A percentile compares a stretch with the other conserved stretches of the same genome.
Evolutionary conservation across 345 rosid genomes (phyloP).

Genomic region (Eucalyptus pauciflora): DNA sequence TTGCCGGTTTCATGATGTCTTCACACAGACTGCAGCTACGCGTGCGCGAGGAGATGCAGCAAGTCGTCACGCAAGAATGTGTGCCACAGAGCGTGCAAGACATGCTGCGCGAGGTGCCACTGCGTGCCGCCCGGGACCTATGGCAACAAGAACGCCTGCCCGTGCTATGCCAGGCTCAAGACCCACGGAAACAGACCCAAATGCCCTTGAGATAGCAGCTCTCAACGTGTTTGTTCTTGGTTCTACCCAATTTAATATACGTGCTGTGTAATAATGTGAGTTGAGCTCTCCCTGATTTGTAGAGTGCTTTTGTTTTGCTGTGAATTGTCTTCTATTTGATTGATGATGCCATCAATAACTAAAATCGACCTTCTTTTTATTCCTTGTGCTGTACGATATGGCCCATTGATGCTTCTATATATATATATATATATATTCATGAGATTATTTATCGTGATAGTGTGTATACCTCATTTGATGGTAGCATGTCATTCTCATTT

Average conservation of each 20-base stretch:
- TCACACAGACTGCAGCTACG: conserved; percentile 16
- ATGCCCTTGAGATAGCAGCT: conserved; percentile 24
- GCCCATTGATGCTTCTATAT: not conserved
- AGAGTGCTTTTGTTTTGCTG: not conserved
- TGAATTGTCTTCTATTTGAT: not conserved
- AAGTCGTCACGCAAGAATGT: conserved; percentile 29
- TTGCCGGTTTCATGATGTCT: not conserved
- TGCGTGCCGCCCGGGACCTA: conserved; percentile 60
- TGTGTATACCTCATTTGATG: not conserved
- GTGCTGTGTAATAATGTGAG: not conserved
- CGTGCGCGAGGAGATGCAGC: conserved; percentile 32
- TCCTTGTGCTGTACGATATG: not conserved
- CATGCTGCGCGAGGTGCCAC: conserved; percentile 40
- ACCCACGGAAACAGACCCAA: conserved; percentile 36
- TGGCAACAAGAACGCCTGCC: conserved; percentile 32
- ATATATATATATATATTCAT: not conserved
- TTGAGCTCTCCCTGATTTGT: not conserved
- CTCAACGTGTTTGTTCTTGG: not conserved
- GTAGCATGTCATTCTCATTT: not conserved
- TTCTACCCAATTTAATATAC: not conserved
- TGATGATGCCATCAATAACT: not conserved
- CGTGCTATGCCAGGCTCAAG: conserved; percentile 32
- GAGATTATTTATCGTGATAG: not conserved
- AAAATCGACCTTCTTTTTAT: not conserved
- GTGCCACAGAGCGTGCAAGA: conserved; percentile 46